These are phyloP conservation scores for Erysimum cheiranthoides DNA, from an alignment of 345 rosid genomes.

Conservation along the genomic window DNA sequence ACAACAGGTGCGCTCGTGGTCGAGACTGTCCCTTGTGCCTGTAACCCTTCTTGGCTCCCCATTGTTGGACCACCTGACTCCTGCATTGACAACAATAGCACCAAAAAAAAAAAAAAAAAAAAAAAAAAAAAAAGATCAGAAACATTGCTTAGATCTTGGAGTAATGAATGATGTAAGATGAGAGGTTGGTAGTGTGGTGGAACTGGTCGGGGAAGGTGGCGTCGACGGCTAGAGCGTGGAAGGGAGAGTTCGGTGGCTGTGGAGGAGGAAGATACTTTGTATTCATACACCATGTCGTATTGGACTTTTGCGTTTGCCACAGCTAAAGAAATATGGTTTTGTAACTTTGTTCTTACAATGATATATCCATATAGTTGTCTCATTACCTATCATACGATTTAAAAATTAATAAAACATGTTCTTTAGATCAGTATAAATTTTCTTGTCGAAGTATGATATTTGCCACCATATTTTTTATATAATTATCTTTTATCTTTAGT, in stretches of 20 bases:
- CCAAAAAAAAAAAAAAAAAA: too few relatives aligned
- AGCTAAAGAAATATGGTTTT: too few relatives aligned
- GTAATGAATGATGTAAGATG: slow-evolving; percentile 4
- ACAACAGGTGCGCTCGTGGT: slow-evolving; percentile 57
- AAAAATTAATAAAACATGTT: too few relatives aligned
- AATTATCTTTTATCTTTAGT: too few relatives aligned
- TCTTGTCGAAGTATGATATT: too few relatives aligned
- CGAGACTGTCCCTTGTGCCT: slow-evolving; percentile 60
- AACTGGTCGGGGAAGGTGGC: slow-evolving; percentile 73
- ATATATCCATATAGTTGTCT: too few relatives aligned
- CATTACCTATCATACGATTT: too few relatives aligned
- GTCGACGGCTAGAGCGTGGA: slow-evolving; percentile 45
- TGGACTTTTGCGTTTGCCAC: too few relatives aligned
- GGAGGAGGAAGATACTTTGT: slow-evolving; percentile 51
- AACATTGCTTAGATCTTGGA: not conserved
- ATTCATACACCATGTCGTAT: too few relatives aligned
- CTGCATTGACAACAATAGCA: slow-evolving; percentile 33
- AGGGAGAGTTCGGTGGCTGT: slow-evolving; percentile 53
- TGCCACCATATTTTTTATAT: too few relatives aligned
- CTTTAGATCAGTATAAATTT: too few relatives aligned
- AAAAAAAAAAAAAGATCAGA: not conserved
- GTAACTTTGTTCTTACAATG: too few relatives aligned
- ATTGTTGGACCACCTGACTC: slow-evolving; percentile 48
- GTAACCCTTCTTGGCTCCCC: slow-evolving; percentile 53
- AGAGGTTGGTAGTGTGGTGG: slow-evolving; percentile 49